Evolutionary conservation across 2,329 filamentous ascomycete species (phyloP), one percentile per base, ranked within the genome.

Genomic region (Apiospora hydei): DNA sequence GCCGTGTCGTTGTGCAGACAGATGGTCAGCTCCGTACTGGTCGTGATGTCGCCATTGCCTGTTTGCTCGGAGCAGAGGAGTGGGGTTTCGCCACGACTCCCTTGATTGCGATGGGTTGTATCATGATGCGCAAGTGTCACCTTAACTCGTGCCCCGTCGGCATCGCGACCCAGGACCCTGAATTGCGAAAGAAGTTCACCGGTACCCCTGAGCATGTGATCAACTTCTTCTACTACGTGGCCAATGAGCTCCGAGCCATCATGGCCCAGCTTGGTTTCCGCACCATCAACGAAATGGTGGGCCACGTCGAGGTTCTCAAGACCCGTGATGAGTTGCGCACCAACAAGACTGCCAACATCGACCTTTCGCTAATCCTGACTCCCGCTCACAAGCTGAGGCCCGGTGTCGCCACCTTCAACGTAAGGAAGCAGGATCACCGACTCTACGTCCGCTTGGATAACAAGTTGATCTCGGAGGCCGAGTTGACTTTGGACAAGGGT

Each of bases 141-240:
- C 46, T 78, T 16, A 71, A 61, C 4, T 4, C 2, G 1, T 47
- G 67, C 21, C 68, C 80, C 13, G 95, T 98, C 14, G 96, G 96
- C 82, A 98, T 98, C 73, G 96, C 96, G 4, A 98, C 95, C 0
- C 96, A 98, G 81, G 95, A 98, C 78, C 95, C 95, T n/a, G 93
- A 96, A 81, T 88, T 98, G 2, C 91, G 96, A 73, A 93, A 95
- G 88, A 98, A 98, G 85, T 98, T 98, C 83, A 88, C 91, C 77
- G 96, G 96, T 74, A 95, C 94, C 0, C 95, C 96, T 14, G 96
- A 98, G 85, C 94, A 98, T 78, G 95, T 98, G 72, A 98, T 98
- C 84, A 98, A 98, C 88, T 98, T 98, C 88, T 98, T 98, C 86
- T 98, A 98, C 86, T 98, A 98, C 80, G 89, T 98, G 70, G 93